Base-by-base conservation (phyloP, 2,329 filamentous ascomycete species). In the Apiospora malaysiana region DNA sequence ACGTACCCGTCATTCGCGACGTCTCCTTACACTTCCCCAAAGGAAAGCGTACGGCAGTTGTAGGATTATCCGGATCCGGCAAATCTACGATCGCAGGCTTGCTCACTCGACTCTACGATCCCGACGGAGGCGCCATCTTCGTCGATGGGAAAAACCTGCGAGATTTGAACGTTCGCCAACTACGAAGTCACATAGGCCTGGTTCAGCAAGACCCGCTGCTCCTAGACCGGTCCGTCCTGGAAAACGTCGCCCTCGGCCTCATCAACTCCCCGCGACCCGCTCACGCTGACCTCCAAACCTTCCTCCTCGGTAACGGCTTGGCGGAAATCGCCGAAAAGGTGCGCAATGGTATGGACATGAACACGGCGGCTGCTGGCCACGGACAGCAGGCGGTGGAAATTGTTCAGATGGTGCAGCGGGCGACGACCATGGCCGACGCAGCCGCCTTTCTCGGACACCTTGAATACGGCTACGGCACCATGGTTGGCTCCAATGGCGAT, bases 351-450 rank as follows among this genome's bases (percentile, higher is more conserved):
- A 77, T 84, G 45, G 82, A 87, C 66, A 78, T 91, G 9, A 75
- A 80, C 16, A 75, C 78, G 7, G 83, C 83, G 18, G 85, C 86
- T 3, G 80, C 82, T 77, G 76, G 78, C 4, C 81, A 85, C 12
- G 83, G 86, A 0, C 71, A 82, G 1, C 79, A 83, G 12, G 80
- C 86, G 40, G 77, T 82, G 7, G 85, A 89, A 70, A 86, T 91
- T n/a, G 80, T 89, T 42, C 78, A 76, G 37, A 79, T 87, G 37
- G 84, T 88, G 2, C 80, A 83, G 69, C 76, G 75, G 21, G 87
- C 90, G 25, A 86, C 89, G 2, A 81, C 79, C 16, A 82, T 91
- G 40, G 90, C 91, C 0, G 89, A 92, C 77, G 88, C 87, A 0
- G 81, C 81, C 63, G 75, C 77, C 47, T 88, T 86, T 76, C 86